Percentiles rank a stretch among this genome's conserved stretches.
These are phyloP conservation scores for Pseudocercospora vitis DNA, from an alignment of 2,329 filamentous ascomycete genomes.

Conservation along the genomic window DNA sequence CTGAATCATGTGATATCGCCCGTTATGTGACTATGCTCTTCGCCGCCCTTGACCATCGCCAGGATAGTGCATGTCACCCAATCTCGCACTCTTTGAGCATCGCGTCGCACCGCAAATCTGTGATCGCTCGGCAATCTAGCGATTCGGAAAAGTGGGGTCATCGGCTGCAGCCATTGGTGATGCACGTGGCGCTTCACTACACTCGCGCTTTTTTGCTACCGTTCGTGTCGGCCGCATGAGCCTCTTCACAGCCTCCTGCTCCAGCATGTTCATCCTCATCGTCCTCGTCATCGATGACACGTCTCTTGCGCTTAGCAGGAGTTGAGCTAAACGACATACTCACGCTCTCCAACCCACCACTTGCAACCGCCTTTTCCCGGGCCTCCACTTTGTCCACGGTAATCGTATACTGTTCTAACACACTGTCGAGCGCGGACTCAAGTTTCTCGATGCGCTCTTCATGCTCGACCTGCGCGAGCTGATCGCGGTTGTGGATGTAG, in stretches of 20 bases:
- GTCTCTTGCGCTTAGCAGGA: slow-evolving; percentile 26
- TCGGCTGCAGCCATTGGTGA: slow-evolving; percentile 8
- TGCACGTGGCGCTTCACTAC: slow-evolving; percentile 12
- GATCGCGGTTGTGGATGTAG: slow-evolving; percentile 71
- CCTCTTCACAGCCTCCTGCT: slow-evolving; percentile 2
- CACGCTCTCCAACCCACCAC: slow-evolving; percentile 15
- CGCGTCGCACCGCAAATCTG: not conserved
- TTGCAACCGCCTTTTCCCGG: slow-evolving; percentile 33
- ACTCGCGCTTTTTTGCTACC: slow-evolving; percentile 23
- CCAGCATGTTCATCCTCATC: slow-evolving; percentile 25
- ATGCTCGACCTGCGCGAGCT: slow-evolving; percentile 67
- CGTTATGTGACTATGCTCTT: not conserved
- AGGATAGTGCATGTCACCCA: not conserved
- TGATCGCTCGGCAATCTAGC: no score
- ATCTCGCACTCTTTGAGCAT: no score
- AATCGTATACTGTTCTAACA: slow-evolving; percentile 72
- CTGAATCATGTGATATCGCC: not conserved
- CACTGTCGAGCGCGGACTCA: slow-evolving; percentile 65
- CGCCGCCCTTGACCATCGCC: no score
- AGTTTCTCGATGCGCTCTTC: slow-evolving; percentile 70
- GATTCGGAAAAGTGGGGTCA: not conserved
- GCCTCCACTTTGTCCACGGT: slow-evolving; percentile 55
- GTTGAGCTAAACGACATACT: not conserved
- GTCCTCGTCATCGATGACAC: slow-evolving; percentile 27
- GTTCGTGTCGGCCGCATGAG: slow-evolving; percentile 12